These are phyloP conservation scores for Eucommia ulmoides DNA, from an alignment of 257 asterid genomes.

Conservation along the genomic window DNA sequence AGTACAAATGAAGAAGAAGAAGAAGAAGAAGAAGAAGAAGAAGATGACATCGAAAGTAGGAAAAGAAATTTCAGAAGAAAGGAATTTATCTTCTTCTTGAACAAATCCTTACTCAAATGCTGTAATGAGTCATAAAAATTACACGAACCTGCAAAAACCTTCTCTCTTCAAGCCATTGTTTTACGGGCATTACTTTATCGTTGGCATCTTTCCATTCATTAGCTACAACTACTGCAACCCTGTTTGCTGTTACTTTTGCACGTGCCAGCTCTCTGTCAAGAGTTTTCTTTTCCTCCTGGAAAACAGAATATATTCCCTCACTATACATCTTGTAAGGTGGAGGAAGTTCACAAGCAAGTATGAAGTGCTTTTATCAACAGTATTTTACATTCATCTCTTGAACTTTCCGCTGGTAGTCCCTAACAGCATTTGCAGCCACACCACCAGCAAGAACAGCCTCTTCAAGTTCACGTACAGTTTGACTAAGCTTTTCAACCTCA, in stretches of 20 bases:
- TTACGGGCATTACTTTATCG: constrained; percentile 1
- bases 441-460: constrained; percentile 19
- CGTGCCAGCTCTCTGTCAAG: constrained; percentile 18
- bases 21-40: no score
- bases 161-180: constrained; percentile 3
- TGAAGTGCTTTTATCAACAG: constrained; percentile 3
- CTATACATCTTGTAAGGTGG: no score
- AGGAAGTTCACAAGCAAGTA: background rate
- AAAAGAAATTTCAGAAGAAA: no score
- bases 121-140: no score
- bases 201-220: constrained; percentile 1
- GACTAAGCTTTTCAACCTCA: constrained; percentile 18
- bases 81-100: no score
- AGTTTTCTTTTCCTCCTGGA: constrained; percentile 16
- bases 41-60: no score
- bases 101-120: no score
- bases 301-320: background rate
- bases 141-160: background rate
- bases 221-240: constrained; percentile 6
- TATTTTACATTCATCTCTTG: constrained; percentile 18
- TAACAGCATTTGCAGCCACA: constrained; percentile 18
- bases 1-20: background rate
- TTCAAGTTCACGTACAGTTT: constrained; percentile 18
- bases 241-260: constrained; percentile 17
- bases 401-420: constrained; percentile 19